phyloP scores from a whole-genome alignment of 1,284 basidiomycete species.

The Moniliophthora roreri region DNA sequence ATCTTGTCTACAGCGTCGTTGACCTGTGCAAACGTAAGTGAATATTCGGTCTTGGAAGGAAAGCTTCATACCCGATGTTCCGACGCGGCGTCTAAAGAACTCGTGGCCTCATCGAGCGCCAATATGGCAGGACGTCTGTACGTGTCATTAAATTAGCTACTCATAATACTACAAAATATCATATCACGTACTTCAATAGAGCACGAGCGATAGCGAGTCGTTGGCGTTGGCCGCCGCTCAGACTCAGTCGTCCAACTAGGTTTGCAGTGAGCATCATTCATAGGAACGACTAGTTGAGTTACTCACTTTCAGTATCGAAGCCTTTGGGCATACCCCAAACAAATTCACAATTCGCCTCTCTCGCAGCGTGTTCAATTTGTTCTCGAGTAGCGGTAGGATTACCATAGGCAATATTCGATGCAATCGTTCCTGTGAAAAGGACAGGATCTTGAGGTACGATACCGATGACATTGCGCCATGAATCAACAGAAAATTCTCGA shows the following conservation, averaged over 20 bases:
- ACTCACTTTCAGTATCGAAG: constrained; percentile 41
- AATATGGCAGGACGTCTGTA: constrained; percentile 80
- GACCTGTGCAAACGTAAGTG: constrained; percentile 43
- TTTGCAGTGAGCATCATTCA: constrained; percentile 2
- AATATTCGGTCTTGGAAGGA: constrained; percentile 1
- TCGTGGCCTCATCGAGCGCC: constrained; percentile 82
- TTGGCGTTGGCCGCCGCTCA: constrained; percentile 78
- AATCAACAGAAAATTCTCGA: constrained; percentile 76
- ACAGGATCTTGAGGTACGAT: constrained; percentile 85
- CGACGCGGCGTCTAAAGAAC: constrained; percentile 86
- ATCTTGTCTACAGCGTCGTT: constrained; percentile 93
- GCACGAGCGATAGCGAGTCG: constrained; percentile 80
- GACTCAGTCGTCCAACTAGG: constrained; percentile 69
- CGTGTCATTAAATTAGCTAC: too few species aligned
- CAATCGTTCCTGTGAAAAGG: constrained; percentile 85
- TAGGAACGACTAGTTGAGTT: neutral
- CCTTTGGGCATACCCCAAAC: constrained; percentile 88
- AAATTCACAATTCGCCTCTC: constrained; percentile 94
- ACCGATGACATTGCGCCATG: constrained; percentile 86
- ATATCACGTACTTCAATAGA: constrained; percentile 83
- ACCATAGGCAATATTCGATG: constrained; percentile 93
- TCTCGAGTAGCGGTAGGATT: constrained; percentile 70
- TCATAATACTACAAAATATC: too few species aligned
- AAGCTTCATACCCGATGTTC: constrained; percentile 61
- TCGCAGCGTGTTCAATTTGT: constrained; percentile 86